Percentiles rank a stretch among this genome's conserved stretches.
These are phyloP conservation scores for Nothophytophthora sp. DNA, from an alignment of 352 stramenopile species.

Conservation along the genomic window DNA sequence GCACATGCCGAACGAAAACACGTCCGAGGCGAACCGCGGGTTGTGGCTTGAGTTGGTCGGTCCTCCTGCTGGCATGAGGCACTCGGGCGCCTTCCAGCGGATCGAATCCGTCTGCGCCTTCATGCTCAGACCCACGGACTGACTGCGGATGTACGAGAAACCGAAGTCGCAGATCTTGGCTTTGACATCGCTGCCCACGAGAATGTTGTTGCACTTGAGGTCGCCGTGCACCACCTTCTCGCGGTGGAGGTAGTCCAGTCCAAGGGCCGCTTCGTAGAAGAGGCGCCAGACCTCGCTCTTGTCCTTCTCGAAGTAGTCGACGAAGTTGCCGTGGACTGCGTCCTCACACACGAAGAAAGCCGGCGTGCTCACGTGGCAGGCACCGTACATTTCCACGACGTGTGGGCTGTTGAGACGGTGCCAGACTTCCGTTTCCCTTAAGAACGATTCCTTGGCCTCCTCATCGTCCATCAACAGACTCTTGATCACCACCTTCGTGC, in stretches of 20 bases:
- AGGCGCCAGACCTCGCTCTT: conserved; percentile 24
- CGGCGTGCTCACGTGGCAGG: conserved; percentile 44
- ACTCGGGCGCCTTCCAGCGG: conserved; percentile 40
- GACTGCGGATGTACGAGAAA: conserved; percentile 29
- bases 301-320: conserved; percentile 25
- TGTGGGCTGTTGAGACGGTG: conserved; percentile 34
- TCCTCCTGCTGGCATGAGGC: conserved; percentile 18
- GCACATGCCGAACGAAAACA: conserved; percentile 48
- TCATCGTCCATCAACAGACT: conserved; percentile 30
- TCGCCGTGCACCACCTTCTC: conserved; percentile 80
- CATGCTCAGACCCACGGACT: conserved; percentile 31
- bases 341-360: conserved; percentile 43
- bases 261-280: conserved; percentile 39
- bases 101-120: conserved; percentile 22
- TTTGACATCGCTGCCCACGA: conserved; percentile 44
- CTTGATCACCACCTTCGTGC: conserved; percentile 40
- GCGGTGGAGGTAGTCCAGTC: conserved; percentile 72
- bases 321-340: conserved; percentile 24
- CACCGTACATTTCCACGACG: conserved; percentile 45
- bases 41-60: conserved; percentile 14
- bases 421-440: conserved; percentile 45
- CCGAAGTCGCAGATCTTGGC: conserved; percentile 49
- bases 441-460: conserved; percentile 27
- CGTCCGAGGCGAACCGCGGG: conserved; percentile 36
- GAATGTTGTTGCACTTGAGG: conserved; percentile 85